Evolutionary conservation across 176 grass and related monocot species (phyloP), one percentile per base, ranked within the genome.

Genomic region (Coix lacrymajobi): DNA sequence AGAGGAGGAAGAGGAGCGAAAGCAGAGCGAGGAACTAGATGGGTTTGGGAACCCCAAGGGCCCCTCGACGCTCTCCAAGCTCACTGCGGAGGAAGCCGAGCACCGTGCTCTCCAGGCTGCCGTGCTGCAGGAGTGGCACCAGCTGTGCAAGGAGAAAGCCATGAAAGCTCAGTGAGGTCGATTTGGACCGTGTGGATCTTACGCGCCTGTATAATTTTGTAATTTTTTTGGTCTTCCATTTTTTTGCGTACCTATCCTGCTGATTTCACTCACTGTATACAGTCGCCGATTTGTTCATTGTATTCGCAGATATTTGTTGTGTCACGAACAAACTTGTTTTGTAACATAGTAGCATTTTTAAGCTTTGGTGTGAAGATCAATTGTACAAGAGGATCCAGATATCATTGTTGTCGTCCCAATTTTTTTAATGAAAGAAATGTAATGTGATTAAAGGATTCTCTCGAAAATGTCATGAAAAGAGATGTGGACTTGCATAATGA

Each of bases 101-200:
- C 92, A 98, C 76, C 96, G 96, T 8, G 92, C 96, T 0, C 88
- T 98, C 69, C 92, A 98, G 82, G 92, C 96, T 4, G 92, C 96
- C 5, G 96, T 98, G 77, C 87, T 98, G 40, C 92, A 98, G 84
- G 96, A 95, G 67, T 98, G 96, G 96, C 90, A 95, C 22, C 78
- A 83, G 82, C 84, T 98, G 31, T 91, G 88, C 82, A 98, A 95
- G 87, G 92, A 95, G 89, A 98, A 90, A 67, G 90, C 96, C 73
- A 40, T 91, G 81, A 98, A 93, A 93, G 89, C 80, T 11, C 83
- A 92, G 69, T 88, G 84, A 95, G 56, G 45, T 43, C 38, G 38
- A 29, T 38, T 19, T 31, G 46, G 73, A 29, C 45, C 4, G 6
- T 24, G 32, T 25, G 20, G 29, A 66, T 49, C 29, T 22, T 20